Evolutionary conservation across 1,284 basidiomycete species (phyloP).

Genomic region (Anthracocystis walkeri): DNA sequence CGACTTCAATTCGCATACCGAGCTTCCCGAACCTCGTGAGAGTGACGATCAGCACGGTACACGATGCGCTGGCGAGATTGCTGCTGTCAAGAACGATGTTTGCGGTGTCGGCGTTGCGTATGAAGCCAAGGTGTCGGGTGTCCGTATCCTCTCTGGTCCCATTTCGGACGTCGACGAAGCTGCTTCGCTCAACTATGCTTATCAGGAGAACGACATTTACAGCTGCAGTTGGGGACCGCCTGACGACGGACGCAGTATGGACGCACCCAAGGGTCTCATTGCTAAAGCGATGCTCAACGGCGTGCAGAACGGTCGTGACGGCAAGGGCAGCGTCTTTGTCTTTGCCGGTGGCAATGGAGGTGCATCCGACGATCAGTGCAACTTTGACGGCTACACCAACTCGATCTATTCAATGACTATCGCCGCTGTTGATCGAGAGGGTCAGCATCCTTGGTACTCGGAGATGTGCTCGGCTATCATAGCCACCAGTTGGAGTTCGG

Average conservation of each 20-base stretch:
- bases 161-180: constrained; percentile 99
- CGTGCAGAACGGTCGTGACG: constrained; percentile 87
- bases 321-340: constrained; percentile 93
- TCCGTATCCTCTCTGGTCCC: constrained; percentile 95
- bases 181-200: constrained; percentile 91
- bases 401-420: constrained; percentile 97
- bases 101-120: constrained; percentile 97
- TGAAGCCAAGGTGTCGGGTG: constrained; percentile 87
- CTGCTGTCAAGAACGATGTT: constrained; percentile 93
- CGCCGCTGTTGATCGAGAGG: constrained; percentile 90
- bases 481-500: constrained; percentile 94
- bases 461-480: constrained; percentile 97
- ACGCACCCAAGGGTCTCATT: constrained; percentile 90
- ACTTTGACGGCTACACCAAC: constrained; percentile 99
- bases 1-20: constrained; percentile 94
- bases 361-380: constrained; percentile 92
- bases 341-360: constrained; percentile 99
- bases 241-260: constrained; percentile 94
- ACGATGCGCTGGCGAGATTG: constrained; percentile 96
- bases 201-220: constrained; percentile 91
- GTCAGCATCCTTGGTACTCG: constrained; percentile 94
- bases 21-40: constrained; percentile 86
- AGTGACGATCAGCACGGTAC: constrained; percentile 97
- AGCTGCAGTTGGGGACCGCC: constrained; percentile 98
- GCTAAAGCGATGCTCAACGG: constrained; percentile 95